These are phyloP conservation scores for Blastocladiella emersonii DNA, from an alignment of 371 early-diverging fungal genomes.

Conservation along the genomic window DNA sequence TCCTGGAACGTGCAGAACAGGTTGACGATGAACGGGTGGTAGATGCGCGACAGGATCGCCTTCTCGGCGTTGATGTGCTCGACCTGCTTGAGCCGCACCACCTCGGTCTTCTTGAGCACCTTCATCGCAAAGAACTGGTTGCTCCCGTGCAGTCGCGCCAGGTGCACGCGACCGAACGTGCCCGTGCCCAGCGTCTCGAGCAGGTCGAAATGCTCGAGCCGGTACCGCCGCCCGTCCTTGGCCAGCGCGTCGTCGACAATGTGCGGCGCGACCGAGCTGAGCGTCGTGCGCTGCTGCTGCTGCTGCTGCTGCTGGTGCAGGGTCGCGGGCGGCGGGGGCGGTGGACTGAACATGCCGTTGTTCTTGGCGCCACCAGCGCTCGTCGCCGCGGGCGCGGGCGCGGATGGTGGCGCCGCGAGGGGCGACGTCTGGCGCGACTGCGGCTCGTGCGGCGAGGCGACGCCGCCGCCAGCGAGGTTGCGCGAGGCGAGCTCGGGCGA, in stretches of 20 bases:
- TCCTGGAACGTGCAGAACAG: conserved; percentile 80
- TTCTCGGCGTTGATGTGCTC: conserved; percentile 96
- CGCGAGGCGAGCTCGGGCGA: too few relatives aligned
- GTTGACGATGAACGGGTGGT: conserved; percentile 89
- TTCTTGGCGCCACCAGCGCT: neutral
- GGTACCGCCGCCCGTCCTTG: neutral
- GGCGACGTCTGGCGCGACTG: too few relatives aligned
- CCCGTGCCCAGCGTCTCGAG: conserved; percentile 63
- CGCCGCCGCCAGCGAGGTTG: too few relatives aligned
- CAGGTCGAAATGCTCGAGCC: neutral
- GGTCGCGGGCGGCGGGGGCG: too few relatives aligned
- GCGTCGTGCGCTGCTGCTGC: neutral
- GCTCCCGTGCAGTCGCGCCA: conserved; percentile 60
- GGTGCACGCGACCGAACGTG: conserved; percentile 95
- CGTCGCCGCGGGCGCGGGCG: too few relatives aligned
- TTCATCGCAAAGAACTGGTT: conserved; percentile 91
- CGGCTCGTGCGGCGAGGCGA: neutral
- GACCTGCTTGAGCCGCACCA: conserved; percentile 89
- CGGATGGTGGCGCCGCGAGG: too few relatives aligned
- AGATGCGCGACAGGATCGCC: conserved; percentile 69
- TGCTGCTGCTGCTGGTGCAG: conserved; percentile 1
- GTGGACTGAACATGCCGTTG: too few relatives aligned
- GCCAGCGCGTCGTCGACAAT: too few relatives aligned
- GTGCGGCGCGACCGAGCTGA: neutral
- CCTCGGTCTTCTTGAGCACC: conserved; percentile 84